Evolutionary conservation across 106 monocot species (phyloP), one percentile per base, ranked within the genome.

Genomic region (Allium fistulosum): DNA sequence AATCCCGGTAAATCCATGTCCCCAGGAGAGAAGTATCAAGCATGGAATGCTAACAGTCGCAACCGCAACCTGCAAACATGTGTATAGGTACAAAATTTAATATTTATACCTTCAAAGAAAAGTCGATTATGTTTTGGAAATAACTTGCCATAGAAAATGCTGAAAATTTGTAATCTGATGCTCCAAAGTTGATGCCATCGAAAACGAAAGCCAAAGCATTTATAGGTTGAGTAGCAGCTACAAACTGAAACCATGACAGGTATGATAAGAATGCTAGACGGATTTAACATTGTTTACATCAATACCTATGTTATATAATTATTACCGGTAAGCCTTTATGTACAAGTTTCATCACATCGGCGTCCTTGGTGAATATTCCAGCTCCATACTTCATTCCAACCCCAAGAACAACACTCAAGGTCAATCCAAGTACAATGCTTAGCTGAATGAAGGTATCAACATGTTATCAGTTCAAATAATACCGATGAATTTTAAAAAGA

Each of bases 171-270:
- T 80, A 87, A 60, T 87, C 87, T 28, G 87, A 87, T 77, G 87
- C 83, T 74, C 87, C 87, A 57, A 80, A 87, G 71, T 87, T 83
- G 74, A 87, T 55, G 53, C 87, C 87, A 62, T 87, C 87, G 51
- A 87, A 87, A 6, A 87, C 83, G 69, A 87, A 87, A 2, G 87
- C 83, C 75, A 87, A 27, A 9, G 87, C 65, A 65, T 87, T 87
- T 9, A 87, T 74, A 9, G 83, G 78, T 83, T 87, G 87, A 18
- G 82, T 80, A 2, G 77, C 77, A 51, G 83, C 83, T 16, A 87
- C 77, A 78, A 83, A 87, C 87, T 87, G 74, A 75, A 56, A 15
- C 37, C 37, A 37, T 1, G 37, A 37, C 37, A 37, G 37, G 0
- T 37, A 1, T 37, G 37, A 37, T 37, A 37, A 4, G 37, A 37